These are phyloP conservation scores for Curvularia lunata DNA, from an alignment of 2,329 filamentous ascomycete species.

Conservation along the genomic window DNA sequence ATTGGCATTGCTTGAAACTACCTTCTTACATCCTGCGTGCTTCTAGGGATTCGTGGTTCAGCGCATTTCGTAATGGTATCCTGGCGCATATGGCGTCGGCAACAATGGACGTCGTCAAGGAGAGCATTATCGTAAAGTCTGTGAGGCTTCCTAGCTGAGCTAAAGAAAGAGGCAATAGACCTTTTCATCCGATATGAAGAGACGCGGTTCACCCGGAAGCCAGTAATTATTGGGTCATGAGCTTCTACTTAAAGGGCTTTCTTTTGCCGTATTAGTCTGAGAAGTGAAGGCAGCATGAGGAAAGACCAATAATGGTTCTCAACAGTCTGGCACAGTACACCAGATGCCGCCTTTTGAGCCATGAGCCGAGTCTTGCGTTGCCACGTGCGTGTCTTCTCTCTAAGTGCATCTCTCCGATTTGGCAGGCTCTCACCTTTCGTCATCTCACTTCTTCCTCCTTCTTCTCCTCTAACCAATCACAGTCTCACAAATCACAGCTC, in stretches of 20 bases:
- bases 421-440: neutral
- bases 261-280: neutral
- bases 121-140: neutral
- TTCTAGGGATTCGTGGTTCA: no score
- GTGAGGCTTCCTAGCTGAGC: neutral
- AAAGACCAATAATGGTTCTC: neutral
- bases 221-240: neutral
- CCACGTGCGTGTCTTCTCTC: neutral
- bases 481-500: neutral
- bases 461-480: neutral
- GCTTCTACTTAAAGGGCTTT: neutral
- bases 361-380: neutral
- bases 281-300: neutral
- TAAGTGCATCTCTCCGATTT: neutral
- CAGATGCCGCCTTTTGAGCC: neutral
- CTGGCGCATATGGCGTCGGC: neutral
- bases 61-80: no score
- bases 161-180: neutral
- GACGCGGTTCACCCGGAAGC: neutral
- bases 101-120: neutral
- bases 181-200: neutral
- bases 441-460: neutral
- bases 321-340: neutral
- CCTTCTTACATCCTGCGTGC: no score
- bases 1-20: no score